A percentile compares a stretch with the other conserved stretches of the same genome.
Evolutionary conservation across 1,284 basidiomycete species (phyloP).

Genomic region (Filobasidium uniguttulatum): DNA sequence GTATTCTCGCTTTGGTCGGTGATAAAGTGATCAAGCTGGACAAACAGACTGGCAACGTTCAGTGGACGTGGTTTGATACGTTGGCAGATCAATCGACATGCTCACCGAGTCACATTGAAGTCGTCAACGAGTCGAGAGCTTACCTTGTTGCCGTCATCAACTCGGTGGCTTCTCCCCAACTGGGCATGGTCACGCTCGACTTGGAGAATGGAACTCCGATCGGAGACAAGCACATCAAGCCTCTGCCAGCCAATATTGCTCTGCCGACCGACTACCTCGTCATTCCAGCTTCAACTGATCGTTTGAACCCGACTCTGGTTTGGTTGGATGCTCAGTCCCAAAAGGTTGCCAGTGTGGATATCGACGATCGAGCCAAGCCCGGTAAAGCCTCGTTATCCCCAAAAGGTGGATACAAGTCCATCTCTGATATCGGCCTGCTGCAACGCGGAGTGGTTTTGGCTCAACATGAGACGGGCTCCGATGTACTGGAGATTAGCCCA

Average conservation of each 20-base stretch:
- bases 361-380: background rate
- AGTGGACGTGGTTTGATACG: slow-evolving; percentile 28
- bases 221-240: background rate
- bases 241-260: background rate
- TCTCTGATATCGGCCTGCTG: slow-evolving; percentile 25
- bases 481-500: too few relatives aligned
- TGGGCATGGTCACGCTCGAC: background rate
- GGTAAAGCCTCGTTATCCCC: background rate
- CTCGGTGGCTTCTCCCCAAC: background rate
- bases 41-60: slow-evolving; percentile 18
- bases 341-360: background rate
- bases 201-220: background rate
- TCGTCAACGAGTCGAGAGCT: background rate
- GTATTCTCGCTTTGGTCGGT: slow-evolving; percentile 25
- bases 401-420: slow-evolving; percentile 4
- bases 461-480: slow-evolving; percentile 44
- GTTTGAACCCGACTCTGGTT: slow-evolving; percentile 1
- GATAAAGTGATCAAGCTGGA: slow-evolving; percentile 25
- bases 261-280: slow-evolving; percentile 17
- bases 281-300: slow-evolving; percentile 14
- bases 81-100: slow-evolving; percentile 17
- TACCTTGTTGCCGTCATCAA: background rate
- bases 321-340: background rate
- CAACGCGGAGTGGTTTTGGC: slow-evolving; percentile 34
- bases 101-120: background rate